phyloP scores from a whole-genome alignment of 495 filamentous ascomycete genomes.

The Xylaria bambusicola region DNA sequence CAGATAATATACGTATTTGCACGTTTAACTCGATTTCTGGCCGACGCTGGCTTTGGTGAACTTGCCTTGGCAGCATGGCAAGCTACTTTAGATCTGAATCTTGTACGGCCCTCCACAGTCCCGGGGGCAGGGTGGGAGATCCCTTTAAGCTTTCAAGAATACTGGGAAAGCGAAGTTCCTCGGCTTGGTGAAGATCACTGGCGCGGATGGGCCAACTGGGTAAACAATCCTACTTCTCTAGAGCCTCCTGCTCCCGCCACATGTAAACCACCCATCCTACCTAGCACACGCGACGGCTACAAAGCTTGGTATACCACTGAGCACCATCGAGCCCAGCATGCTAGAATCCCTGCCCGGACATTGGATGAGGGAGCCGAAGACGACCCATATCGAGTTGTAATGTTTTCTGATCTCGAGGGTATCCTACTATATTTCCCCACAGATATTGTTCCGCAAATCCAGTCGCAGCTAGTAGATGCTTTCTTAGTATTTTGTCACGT shows the following conservation, averaged over 20 bases:
- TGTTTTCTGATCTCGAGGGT: constrained; percentile 73
- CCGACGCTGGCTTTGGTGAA: constrained; percentile 81
- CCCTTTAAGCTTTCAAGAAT: constrained; percentile 58
- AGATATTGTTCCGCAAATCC: constrained; percentile 34
- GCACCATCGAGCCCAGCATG: constrained; percentile 43
- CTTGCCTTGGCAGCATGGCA: constrained; percentile 82
- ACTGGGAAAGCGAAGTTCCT: constrained; percentile 85
- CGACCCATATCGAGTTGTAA: constrained; percentile 75
- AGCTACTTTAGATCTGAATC: constrained; percentile 71
- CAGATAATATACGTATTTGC: constrained; percentile 74
- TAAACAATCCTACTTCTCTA: constrained; percentile 30
- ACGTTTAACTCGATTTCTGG: constrained; percentile 69
- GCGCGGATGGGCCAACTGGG: constrained; percentile 67
- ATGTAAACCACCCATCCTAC: constrained; percentile 18
- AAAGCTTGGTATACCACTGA: constrained; percentile 66
- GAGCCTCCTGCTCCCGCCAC: constrained; percentile 42
- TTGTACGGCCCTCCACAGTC: constrained; percentile 53
- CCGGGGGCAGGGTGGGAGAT: constrained; percentile 34
- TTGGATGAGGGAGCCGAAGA: constrained; percentile 65
- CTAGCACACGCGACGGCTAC: constrained; percentile 39
- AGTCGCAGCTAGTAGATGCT: constrained; percentile 58
- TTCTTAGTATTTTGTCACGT: constrained; percentile 72
- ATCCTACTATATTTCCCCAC: constrained; percentile 58
- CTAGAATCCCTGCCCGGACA: constrained; percentile 66
- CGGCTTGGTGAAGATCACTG: constrained; percentile 76